Conservation (phyloP, 768 basidiomycete genomes). For the Atractiella rhizophila region DNA sequence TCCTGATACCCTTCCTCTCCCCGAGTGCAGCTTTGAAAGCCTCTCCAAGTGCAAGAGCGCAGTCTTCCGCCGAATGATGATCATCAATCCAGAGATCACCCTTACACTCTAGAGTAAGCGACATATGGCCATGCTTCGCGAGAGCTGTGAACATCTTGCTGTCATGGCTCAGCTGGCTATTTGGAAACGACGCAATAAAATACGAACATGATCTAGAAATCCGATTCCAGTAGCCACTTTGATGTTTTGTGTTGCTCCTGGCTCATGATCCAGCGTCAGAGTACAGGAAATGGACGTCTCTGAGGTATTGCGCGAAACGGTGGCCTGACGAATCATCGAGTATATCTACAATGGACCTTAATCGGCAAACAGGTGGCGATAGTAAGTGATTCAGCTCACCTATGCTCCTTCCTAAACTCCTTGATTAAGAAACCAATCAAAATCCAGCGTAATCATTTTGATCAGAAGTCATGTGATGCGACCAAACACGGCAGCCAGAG, state of each 20-base stretch:
- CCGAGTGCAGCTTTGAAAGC: conserved; percentile 90
- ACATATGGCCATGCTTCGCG: conserved; percentile 76
- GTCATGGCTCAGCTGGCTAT: not conserved
- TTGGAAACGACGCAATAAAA: not conserved
- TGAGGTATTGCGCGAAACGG: conserved; percentile 20
- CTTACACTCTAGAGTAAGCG: conserved; percentile 63
- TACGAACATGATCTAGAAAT: conserved; percentile 79
- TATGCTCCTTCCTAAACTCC: not conserved
- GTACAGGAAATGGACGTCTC: conserved; percentile 73
- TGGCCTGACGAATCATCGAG: not conserved
- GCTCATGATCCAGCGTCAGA: conserved; percentile 53
- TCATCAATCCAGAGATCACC: conserved; percentile 97
- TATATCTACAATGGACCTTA: no score
- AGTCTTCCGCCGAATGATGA: conserved; percentile 95
- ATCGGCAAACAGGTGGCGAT: no score
- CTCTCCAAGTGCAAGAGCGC: conserved; percentile 24
- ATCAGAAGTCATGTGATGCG: not conserved
- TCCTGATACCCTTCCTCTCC: conserved; percentile 71
- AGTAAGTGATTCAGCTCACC: no score
- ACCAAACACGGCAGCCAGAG: not conserved
- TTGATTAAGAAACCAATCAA: not conserved
- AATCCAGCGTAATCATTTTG: not conserved
- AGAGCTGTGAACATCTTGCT: conserved; percentile 86
- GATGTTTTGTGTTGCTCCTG: conserved; percentile 46
- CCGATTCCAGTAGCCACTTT: conserved; percentile 80